Conservation (phyloP, 129 eudicot genomes). For the Apium graveolens region DNA sequence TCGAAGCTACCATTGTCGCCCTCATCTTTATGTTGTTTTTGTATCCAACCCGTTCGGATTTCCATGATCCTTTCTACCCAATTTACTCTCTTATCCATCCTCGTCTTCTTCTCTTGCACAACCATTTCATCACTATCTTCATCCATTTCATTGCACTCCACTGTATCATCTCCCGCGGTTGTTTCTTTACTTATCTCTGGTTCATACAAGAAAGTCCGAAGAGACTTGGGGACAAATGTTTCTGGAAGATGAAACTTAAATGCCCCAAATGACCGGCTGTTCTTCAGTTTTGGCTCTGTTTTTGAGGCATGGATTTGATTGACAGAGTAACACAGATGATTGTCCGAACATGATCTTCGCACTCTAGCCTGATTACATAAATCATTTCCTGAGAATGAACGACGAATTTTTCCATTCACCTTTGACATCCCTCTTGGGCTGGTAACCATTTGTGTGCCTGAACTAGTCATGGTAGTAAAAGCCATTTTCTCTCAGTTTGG, state of each 20-base stretch:
- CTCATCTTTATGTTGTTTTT: slow-evolving; percentile 23
- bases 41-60: slow-evolving; percentile 41
- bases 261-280: slow-evolving; percentile 44
- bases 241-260: slow-evolving; percentile 46
- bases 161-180: slow-evolving; percentile 21
- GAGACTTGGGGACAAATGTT: slow-evolving; percentile 34
- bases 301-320: slow-evolving; percentile 30
- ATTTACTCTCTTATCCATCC: slow-evolving; percentile 33
- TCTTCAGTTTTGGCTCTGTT: slow-evolving; percentile 36
- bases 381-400: slow-evolving; percentile 47
- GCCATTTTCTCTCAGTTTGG: slow-evolving; percentile 34
- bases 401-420: slow-evolving; percentile 26
- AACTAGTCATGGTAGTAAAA: slow-evolving; percentile 29
- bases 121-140: slow-evolving; percentile 11
- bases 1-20: slow-evolving; percentile 19
- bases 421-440: slow-evolving; percentile 22
- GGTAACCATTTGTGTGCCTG: slow-evolving; percentile 32
- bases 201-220: slow-evolving; percentile 38
- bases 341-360: slow-evolving; percentile 54
- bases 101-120: slow-evolving; percentile 17
- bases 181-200: slow-evolving; percentile 29
- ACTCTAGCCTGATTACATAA: slow-evolving; percentile 27
- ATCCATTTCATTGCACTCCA: slow-evolving; percentile 12
- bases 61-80: slow-evolving; percentile 66
- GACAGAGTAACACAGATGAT: slow-evolving; percentile 39